These are phyloP conservation scores for Blastomyces silverae DNA, from an alignment of 2,329 filamentous ascomycete species.

Conservation along the genomic window DNA sequence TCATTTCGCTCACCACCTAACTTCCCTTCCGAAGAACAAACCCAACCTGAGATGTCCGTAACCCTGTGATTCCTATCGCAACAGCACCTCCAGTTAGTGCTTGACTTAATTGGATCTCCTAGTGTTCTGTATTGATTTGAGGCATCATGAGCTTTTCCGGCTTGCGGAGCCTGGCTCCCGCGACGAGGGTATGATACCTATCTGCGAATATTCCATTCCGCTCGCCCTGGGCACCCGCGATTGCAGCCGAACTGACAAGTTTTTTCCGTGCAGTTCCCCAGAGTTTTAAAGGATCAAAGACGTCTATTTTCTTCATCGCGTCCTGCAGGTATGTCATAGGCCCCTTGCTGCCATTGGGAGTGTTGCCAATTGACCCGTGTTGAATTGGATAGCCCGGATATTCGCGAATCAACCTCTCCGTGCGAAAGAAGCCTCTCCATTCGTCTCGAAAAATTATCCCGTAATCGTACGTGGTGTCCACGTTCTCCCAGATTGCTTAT, in stretches of 20 bases:
- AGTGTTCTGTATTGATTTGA: slow-evolving; percentile 25
- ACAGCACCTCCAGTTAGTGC: slow-evolving; percentile 22
- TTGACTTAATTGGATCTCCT: slow-evolving; percentile 23
- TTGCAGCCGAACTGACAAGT: slow-evolving; percentile 8
- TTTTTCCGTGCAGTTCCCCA: slow-evolving; percentile 51
- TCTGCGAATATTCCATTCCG: slow-evolving; percentile 10
- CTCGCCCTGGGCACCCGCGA: background rate
- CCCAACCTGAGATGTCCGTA: background rate
- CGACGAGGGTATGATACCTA: slow-evolving; percentile 40
- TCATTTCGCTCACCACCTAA: slow-evolving; percentile 17
- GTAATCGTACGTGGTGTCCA: slow-evolving; percentile 65
- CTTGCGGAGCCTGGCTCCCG: slow-evolving; percentile 46
- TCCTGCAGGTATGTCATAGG: slow-evolving; percentile 58
- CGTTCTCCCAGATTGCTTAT: background rate
- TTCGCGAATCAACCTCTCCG: slow-evolving; percentile 78
- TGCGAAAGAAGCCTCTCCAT: slow-evolving; percentile 86
- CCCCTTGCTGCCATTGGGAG: slow-evolving; percentile 13
- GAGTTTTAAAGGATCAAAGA: slow-evolving; percentile 56
- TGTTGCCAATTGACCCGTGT: slow-evolving; percentile 12
- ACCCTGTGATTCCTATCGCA: slow-evolving; percentile 21
- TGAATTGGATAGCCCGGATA: slow-evolving; percentile 60
- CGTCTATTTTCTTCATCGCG: slow-evolving; percentile 83
- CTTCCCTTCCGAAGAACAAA: slow-evolving; percentile 18
- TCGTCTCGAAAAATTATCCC: slow-evolving; percentile 83
- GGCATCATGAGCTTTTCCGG: slow-evolving; percentile 46